Evolutionary conservation across 2,329 filamentous ascomycete species (phyloP), one percentile per base, ranked within the genome.

Genomic region (Macrophomina tecta): DNA sequence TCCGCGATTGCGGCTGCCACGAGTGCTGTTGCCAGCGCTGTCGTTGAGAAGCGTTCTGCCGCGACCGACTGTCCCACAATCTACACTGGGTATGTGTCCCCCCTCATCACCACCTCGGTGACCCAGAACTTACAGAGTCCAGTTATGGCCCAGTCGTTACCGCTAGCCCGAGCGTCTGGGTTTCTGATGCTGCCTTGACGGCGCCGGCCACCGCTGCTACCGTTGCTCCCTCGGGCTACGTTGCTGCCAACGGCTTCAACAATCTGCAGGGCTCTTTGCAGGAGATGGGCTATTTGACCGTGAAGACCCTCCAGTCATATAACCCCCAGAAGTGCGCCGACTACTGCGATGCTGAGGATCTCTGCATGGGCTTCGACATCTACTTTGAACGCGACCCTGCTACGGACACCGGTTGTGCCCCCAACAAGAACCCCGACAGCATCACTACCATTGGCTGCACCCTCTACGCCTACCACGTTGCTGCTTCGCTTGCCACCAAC

Each of bases 391-490:
- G 71, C 36, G 63, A 68, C 28, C 72, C 71, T 2, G 46, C 38
- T 14, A 51, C 30, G 11, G 52, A 65, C 40, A 56, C 63, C 2
- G 45, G 49, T 28, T 65, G 63, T 40, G 40, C 23, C 7, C 11
- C 40, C 4, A 42, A 34, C 23, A 40, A 40, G 4, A 56, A 65
- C 51, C 63, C 63, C 7, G 36, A 32, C 16, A 55, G 51, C 53
- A 70, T 69, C 9, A 73, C 72, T 12, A 40, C 71, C 32, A 76
- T 76, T 69, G 75, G 73, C 56, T 77, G 76, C 61, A 72, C 72
- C 12, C 70, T 75, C 60, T 76, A 71, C 72, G 70, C 71, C 51
- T 73, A 72, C 40, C 70, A 71, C 9, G 72, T 77, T 30, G 69
- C 58, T 18, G 34, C 67, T 14, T 64, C 63, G 7, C 71, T 72